Percentiles rank a stretch among this genome's conserved stretches.
Evolutionary conservation across 2,329 filamentous ascomycete genomes (phyloP).

Genomic region (Karstenula rhodostoma): DNA sequence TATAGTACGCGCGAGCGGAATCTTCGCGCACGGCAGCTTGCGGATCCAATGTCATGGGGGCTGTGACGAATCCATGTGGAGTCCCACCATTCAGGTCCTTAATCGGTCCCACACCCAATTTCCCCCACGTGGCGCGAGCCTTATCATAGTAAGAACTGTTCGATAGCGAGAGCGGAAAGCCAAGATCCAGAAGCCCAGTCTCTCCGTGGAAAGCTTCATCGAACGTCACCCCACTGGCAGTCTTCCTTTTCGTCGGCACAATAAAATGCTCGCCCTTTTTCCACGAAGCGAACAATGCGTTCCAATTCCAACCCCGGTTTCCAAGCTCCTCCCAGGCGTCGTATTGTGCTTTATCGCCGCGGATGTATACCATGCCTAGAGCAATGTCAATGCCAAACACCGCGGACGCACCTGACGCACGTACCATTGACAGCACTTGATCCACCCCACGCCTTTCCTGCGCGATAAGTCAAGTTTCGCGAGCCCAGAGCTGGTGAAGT

Average conservation of each 20-base stretch:
- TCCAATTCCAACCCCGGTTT: not conserved
- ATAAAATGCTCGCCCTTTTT: not conserved
- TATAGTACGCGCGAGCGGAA: not conserved
- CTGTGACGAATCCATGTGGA: not conserved
- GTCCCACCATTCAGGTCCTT: not conserved
- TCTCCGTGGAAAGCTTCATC: not conserved
- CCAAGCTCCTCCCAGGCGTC: conserved; percentile 1
- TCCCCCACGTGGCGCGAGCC: not conserved
- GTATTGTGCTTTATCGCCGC: not conserved
- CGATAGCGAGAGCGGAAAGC: not conserved
- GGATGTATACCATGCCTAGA: conserved; percentile 3
- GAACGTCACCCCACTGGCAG: not conserved
- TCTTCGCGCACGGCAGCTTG: not conserved
- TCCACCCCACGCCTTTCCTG: not conserved
- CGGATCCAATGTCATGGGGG: not conserved
- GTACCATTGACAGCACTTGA: not conserved
- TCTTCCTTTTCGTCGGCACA: not conserved
- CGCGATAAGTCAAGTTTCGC: not conserved
- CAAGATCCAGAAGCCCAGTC: not conserved
- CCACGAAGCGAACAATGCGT: not conserved
- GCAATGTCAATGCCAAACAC: not conserved
- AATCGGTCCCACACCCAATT: not conserved
- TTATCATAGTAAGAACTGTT: not conserved
- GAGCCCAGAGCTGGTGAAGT: too few species aligned
- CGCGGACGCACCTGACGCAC: not conserved